These are phyloP conservation scores for Penicillium corylophilum DNA, from an alignment of 2,329 filamentous ascomycete genomes.

Conservation along the genomic window DNA sequence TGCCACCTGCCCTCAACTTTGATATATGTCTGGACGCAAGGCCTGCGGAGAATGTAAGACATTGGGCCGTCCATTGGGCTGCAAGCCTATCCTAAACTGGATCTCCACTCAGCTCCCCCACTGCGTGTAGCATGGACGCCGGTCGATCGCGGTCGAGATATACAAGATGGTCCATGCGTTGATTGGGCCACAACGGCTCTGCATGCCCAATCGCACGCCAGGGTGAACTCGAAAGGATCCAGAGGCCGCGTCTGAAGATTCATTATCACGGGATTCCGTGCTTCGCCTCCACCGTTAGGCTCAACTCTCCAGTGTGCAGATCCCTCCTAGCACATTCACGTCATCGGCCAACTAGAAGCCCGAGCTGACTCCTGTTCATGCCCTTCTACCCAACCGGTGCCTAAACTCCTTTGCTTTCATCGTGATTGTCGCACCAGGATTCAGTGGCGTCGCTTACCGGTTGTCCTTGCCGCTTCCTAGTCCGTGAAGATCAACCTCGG, in stretches of 20 bases:
- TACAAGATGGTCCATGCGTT: slow-evolving; percentile 23
- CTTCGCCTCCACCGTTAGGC: slow-evolving; percentile 20
- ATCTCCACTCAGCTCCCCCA: slow-evolving; percentile 10
- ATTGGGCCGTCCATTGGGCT: slow-evolving; percentile 26
- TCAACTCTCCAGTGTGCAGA: slow-evolving; percentile 15
- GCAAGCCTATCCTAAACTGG: slow-evolving; percentile 11
- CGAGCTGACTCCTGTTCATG: slow-evolving; percentile 13
- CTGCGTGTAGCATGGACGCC: slow-evolving; percentile 1
- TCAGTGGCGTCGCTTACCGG: slow-evolving; percentile 4
- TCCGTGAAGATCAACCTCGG: slow-evolving; percentile 15
- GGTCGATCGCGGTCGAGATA: slow-evolving; percentile 11
- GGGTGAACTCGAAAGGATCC: not conserved
- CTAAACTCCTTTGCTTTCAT: slow-evolving; percentile 12
- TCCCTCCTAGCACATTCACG: slow-evolving; percentile 11
- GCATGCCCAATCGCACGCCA: slow-evolving; percentile 16
- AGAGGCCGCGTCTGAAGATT: not conserved
- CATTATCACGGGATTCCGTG: slow-evolving; percentile 12
- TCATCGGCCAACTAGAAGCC: slow-evolving; percentile 14
- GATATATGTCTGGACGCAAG: slow-evolving; percentile 3
- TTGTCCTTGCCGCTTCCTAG: not conserved
- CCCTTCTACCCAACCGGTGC: slow-evolving; percentile 25
- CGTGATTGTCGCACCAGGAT: slow-evolving; percentile 12
- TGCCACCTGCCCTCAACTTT: slow-evolving; percentile 4
- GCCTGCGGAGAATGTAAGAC: slow-evolving; percentile 13
- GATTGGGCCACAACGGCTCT: slow-evolving; percentile 21